Conservation (phyloP, 495 filamentous ascomycete species). For the Xylaria sp. region DNA sequence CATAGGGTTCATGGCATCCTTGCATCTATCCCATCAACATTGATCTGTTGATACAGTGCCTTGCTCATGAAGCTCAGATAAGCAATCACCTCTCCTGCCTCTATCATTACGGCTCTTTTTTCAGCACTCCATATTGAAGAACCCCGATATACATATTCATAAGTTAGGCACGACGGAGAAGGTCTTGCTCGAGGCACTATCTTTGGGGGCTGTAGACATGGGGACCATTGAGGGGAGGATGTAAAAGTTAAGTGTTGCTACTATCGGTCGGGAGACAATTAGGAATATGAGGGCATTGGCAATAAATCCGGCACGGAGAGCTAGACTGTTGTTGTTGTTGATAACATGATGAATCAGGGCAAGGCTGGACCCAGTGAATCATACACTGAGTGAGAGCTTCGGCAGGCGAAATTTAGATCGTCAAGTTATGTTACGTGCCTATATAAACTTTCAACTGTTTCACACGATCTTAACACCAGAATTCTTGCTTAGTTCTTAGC, state of each 20-base stretch:
- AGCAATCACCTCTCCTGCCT: too few species aligned
- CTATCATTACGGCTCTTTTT: too few species aligned
- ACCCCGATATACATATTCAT: too few species aligned
- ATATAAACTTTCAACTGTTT: neutral
- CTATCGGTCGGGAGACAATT: neutral
- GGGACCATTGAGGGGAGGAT: too few species aligned
- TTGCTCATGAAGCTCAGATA: neutral
- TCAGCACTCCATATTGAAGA: too few species aligned
- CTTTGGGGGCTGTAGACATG: too few species aligned
- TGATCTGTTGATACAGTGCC: neutral
- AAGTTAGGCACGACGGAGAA: too few species aligned
- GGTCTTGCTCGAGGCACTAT: too few species aligned
- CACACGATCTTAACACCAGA: neutral
- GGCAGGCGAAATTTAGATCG: neutral
- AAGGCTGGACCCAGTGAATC: too few species aligned
- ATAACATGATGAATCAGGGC: neutral
- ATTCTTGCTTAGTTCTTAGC: neutral
- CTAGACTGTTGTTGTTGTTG: neutral
- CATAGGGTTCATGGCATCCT: too few species aligned
- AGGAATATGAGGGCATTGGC: neutral
- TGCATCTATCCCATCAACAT: too few species aligned
- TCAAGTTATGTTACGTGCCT: neutral
- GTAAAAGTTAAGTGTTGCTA: neutral
- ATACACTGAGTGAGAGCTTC: neutral
- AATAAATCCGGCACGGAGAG: neutral